Conservation (phyloP, 768 basidiomycete genomes). For the Galerina marginata region DNA sequence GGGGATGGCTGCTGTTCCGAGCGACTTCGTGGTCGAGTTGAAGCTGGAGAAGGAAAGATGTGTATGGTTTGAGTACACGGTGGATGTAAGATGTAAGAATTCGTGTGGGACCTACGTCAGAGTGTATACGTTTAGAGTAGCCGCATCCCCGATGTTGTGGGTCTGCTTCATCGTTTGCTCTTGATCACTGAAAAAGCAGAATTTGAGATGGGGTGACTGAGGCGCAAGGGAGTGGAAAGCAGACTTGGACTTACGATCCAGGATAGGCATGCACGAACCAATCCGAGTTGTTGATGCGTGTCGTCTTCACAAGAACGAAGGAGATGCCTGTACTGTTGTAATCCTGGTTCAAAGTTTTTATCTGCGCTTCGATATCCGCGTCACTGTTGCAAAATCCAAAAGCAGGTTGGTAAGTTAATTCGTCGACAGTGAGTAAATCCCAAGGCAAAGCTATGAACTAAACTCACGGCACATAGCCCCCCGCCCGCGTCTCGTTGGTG, state of each 20-base stretch:
- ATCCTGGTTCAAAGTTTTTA: constrained; percentile 43
- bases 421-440: neutral
- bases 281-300: constrained; percentile 8
- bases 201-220: neutral
- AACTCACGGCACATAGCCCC: constrained; percentile 44
- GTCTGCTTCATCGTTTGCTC: constrained; percentile 40
- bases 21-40: constrained; percentile 30
- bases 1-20: constrained; percentile 52
- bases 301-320: constrained; percentile 39
- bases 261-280: constrained; percentile 15
- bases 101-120: constrained; percentile 12
- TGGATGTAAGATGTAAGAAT: too few relatives aligned
- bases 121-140: constrained; percentile 48
- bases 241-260: constrained; percentile 7
- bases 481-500: constrained; percentile 30
- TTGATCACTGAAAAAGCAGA: constrained; percentile 25
- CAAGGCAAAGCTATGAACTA: neutral
- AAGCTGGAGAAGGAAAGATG: too few relatives aligned
- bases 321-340: constrained; percentile 38
- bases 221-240: too few relatives aligned
- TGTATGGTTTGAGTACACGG: too few relatives aligned
- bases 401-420: neutral
- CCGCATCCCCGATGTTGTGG: constrained; percentile 39
- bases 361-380: constrained; percentile 36
- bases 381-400: constrained; percentile 19